Evolutionary conservation across 805 yeast species (phyloP), one percentile per base, ranked within the genome.

Genomic region (Tetrapisispora namnaoensis): DNA sequence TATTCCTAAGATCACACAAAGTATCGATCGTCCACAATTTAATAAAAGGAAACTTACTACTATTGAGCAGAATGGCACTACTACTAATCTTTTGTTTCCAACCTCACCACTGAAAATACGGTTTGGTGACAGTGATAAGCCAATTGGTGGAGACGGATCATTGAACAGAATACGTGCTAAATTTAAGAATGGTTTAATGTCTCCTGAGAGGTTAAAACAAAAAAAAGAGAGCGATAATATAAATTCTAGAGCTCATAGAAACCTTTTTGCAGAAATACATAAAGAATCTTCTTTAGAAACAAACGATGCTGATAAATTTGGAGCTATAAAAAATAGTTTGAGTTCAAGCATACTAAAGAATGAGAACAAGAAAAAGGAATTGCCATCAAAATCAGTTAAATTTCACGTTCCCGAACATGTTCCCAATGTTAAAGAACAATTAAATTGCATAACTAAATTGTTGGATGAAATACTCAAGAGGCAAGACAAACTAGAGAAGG

Each of bases 131-230:
- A 54, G 63, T 35, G 58, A 59, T 50, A 52, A 58, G 4, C 46
- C 32, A 2, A 39, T 54, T 21, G 66, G 69, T 4, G 65, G 60
- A 24, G 63, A 61, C 46, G 65, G 65, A 6, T 57, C 64, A 1
- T 42, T 59, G 36, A 55, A 57, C 32, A 64, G 61, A 48, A 56
- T 55, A 18, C 49, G 63, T 43, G 56, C 64, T 1, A 58, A 62
- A 40, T 67, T 70, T 18, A 51, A 53, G 24, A 54, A 57, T 34
- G 62, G 64, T 5, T 43, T 51, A 30, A 39, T 55, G 47, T 57
- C 63, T 11, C 63, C 64, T 10, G 59, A 58, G 16, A 40, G 42
- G 27, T 24, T 46, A 11, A 43, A 14, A 16, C 39, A 34, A n/a
- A 35, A 30, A 22, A 17, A 36, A 35, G 35, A 35, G 9, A 21